A percentile compares a stretch with the other conserved stretches of the same genome.
These are phyloP conservation scores for Platanus orientalis DNA, from an alignment of 164 flowering plant genomes.

Conservation along the genomic window DNA sequence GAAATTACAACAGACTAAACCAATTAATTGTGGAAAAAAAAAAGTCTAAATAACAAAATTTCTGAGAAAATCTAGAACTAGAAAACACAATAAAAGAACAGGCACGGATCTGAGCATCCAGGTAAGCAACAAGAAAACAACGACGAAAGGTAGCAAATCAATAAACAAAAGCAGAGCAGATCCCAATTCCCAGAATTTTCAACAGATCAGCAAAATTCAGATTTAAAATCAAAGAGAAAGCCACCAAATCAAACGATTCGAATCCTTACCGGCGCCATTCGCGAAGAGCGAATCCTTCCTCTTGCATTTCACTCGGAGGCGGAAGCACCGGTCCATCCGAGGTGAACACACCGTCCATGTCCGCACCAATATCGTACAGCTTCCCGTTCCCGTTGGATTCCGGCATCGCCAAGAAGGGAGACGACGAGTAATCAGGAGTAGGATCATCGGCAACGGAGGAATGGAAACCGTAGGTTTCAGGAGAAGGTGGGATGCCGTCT, in stretches of 20 bases:
- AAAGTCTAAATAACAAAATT: no score
- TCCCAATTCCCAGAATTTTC: background rate
- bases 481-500: conserved; percentile 21
- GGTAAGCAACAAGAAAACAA: no score
- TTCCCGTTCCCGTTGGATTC: conserved; percentile 57
- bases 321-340: conserved; percentile 92
- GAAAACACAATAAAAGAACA: no score
- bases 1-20: no score
- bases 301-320: conserved; percentile 76
- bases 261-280: conserved; percentile 83
- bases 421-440: conserved; percentile 27
- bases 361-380: conserved; percentile 34
- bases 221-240: background rate
- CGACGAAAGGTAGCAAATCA: background rate
- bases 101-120: no score
- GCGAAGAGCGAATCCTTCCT: conserved; percentile 77
- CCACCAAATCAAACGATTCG: background rate
- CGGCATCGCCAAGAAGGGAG: conserved; percentile 31
- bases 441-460: conserved; percentile 17
- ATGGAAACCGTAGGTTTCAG: conserved; percentile 50
- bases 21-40: no score
- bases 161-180: conserved; percentile 2
- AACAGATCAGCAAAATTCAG: conserved; percentile 5
- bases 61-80: no score
- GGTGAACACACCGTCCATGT: conserved; percentile 42